Evolutionary conservation across 2,329 filamentous ascomycete genomes (phyloP), one percentile per base, ranked within the genome.

Genomic region (Achaetomium macrosporum): DNA sequence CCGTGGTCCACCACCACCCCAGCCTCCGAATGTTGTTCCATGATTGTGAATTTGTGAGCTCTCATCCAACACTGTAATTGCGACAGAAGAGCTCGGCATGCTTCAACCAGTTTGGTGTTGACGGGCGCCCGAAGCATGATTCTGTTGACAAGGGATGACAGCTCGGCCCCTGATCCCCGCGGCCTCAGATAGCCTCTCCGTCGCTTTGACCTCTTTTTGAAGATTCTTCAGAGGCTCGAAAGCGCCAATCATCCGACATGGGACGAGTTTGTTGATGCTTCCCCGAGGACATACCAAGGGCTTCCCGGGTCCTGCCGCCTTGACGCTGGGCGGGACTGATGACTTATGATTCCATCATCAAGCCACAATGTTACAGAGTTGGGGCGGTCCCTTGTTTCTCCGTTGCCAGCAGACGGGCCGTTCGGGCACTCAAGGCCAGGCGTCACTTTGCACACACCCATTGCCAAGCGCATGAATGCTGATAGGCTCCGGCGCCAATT

Each of bases 191-290:
- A 49, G 54, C 36, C 30, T 52, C 36, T 35, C 51, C 54, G 51
- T 60, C 55, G 60, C 61, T 61, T 59, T 55, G 60, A 58, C 61
- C 61, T 60, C 56, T 50, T 59, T 47, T 61, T 45, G 59, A 64
- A 62, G 57, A 51, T 64, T 62, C 61, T 54, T 58, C 54, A 52
- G 45, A 59, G 50, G 51, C 61, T 61, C 60, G 54, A 60, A 62
- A 54, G 56, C 53, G 61, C 57, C 51, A 56, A 59, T 58, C 58
- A 59, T 49, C n/a, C n/a, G 51, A 56, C 50, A 51, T 54, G 53
- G 39, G 43, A 6, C 45, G 35, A n/a, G n/a, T 11, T 17, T 17
- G 43, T 19, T 36, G 5, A 29, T 33, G 37, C 40, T 29, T 20
- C 20, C 47, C 33, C 30, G 25, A n/a, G 19, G 35, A 50, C 36